Evolutionary conservation across 805 yeast species (phyloP), one percentile per base, ranked within the genome.

Genomic region (Hagleromyces aurorensis): DNA sequence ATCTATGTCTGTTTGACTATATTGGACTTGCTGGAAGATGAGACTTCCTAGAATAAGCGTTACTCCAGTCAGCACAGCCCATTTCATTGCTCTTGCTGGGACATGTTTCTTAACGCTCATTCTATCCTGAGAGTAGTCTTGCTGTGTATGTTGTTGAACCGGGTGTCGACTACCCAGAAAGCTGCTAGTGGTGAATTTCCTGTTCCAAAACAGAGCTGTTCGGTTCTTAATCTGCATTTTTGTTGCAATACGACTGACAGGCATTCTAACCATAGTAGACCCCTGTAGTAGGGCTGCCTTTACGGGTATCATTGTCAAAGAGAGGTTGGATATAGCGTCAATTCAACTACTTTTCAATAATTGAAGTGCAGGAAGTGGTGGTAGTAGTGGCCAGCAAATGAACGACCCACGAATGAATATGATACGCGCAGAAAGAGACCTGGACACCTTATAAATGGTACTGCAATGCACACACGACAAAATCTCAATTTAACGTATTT

Each of bases 1-100:
- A 2, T 42, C 50, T 3, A 43, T 48, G 3, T 38, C 46, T 5
- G 38, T 46, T 12, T 52, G 37, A 25, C 61, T 67, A 36, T 61
- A 35, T 19, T 38, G 33, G 18, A 41, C 43, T n/a, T 43, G 25
- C 7, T 29, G 40, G 16, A 52, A 21, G 6, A 50, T 23, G 18
- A 47, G 39, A 6, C 49, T 44, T 9, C 57, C 51, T 13, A 52
- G 13, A 4, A 48, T 46, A 19, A 54, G 22, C 4, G 58, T 48
- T 14, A 51, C 47, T 33, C 59, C 46, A 2, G 58, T 48, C 6
- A 52, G 18, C 5, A 53, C 44, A 6, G 41, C 48, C 52, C 55
- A 46, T 30, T 49, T 53, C 33, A 44, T 44, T 8, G 32, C 35
- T 20, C 19, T 30, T 7, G 37, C 29, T n/a, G n/a, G n/a, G n/a